phyloP scores from a whole-genome alignment of 2,329 filamentous ascomycete genomes.

The Sphaceloma murrayae region DNA sequence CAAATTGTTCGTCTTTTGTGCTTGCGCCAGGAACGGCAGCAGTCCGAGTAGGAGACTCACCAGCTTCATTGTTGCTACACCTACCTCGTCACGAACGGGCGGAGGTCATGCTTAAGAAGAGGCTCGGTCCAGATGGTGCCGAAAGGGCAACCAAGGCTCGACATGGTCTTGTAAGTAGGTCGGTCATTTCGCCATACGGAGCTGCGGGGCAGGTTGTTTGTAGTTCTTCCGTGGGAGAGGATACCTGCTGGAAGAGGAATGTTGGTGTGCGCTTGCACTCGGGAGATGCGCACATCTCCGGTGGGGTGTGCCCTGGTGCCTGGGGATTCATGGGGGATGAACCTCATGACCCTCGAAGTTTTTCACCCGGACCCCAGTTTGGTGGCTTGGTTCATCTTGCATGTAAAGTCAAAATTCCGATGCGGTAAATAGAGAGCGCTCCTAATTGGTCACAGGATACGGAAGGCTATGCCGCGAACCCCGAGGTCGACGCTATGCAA shows the following conservation, averaged over 20 bases:
- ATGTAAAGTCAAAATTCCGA: neutral
- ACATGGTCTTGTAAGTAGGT: neutral
- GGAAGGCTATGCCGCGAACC: neutral
- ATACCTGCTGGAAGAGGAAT: conserved; percentile 14
- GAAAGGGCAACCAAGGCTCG: neutral
- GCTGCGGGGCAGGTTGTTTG: conserved; percentile 2
- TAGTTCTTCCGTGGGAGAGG: conserved; percentile 6
- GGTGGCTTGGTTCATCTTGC: conserved; percentile 4
- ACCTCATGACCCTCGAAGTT: no score
- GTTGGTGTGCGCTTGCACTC: neutral
- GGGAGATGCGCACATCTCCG: conserved; percentile 8
- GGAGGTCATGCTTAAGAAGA: no score
- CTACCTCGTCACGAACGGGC: neutral
- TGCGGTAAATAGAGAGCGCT: no score
- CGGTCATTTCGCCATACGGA: neutral
- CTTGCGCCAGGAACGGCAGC: conserved; percentile 7
- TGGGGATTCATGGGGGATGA: no score
- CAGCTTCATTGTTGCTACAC: conserved; percentile 5
- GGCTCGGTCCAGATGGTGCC: neutral
- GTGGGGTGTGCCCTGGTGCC: conserved; percentile 1
- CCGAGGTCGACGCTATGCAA: neutral
- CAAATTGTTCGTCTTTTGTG: conserved; percentile 14
- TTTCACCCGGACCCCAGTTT: neutral
- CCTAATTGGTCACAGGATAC: neutral
- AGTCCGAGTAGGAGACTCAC: conserved; percentile 6